Percentiles rank a stretch among this genome's conserved stretches.
phyloP scores from a whole-genome alignment of 2,329 filamentous ascomycete genomes.

The Aspergillus ruber region DNA sequence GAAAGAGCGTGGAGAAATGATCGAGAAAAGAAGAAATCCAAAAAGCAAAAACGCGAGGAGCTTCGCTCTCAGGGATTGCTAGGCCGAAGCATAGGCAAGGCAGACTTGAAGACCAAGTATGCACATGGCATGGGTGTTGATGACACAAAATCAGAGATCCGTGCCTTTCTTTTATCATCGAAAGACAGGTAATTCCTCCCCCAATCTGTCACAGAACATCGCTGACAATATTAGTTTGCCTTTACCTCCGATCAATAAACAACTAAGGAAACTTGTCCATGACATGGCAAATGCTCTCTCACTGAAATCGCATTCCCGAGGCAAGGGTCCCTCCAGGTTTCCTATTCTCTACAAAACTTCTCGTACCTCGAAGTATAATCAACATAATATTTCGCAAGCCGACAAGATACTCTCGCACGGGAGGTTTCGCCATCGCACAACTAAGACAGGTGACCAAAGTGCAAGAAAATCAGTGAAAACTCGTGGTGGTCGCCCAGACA shows the following conservation, averaged over 20 bases:
- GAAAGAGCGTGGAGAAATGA: constrained; percentile 60
- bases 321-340: constrained; percentile 65
- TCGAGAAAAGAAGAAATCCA: constrained; percentile 62
- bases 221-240: constrained; percentile 49
- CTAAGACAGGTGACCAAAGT: constrained; percentile 19
- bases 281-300: constrained; percentile 67
- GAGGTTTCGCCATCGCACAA: constrained; percentile 21
- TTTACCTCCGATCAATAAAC: constrained; percentile 78
- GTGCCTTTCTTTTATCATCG: constrained; percentile 59
- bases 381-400: constrained; percentile 46
- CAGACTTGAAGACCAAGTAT: constrained; percentile 65
- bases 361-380: constrained; percentile 57
- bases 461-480: constrained; percentile 13
- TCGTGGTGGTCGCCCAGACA: constrained; percentile 33
- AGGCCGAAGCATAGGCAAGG: constrained; percentile 48
- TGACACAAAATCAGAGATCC: constrained; percentile 67
- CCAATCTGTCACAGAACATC: neutral
- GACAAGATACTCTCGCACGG: constrained; percentile 33
- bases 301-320: constrained; percentile 77
- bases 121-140: constrained; percentile 62
- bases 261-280: constrained; percentile 71
- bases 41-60: constrained; percentile 64
- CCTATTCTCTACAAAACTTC: constrained; percentile 70
- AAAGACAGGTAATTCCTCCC: constrained; percentile 54
- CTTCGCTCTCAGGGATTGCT: constrained; percentile 61